A percentile compares a stretch with the other conserved stretches of the same genome.
Evolutionary conservation across 2,329 filamentous ascomycete genomes (phyloP).

Genomic region (Ambrosiella xylebori): DNA sequence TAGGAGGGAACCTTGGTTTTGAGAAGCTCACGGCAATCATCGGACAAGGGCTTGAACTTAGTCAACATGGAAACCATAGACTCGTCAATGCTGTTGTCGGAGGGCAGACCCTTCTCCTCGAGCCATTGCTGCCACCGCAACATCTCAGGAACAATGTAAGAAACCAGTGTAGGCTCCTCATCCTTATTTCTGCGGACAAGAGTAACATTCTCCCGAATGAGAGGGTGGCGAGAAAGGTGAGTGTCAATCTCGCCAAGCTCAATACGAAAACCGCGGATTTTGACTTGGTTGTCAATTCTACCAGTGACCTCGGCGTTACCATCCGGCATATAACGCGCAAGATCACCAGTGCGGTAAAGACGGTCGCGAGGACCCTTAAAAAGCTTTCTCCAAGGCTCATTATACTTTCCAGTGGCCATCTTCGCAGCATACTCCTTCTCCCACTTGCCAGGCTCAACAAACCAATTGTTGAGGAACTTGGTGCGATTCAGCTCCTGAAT

Average conservation of each 20-base stretch:
- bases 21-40: constrained; percentile 23
- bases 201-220: constrained; percentile 74
- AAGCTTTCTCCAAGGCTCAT: constrained; percentile 58
- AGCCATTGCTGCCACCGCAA: constrained; percentile 57
- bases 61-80: constrained; percentile 20
- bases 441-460: constrained; percentile 52
- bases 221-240: constrained; percentile 54
- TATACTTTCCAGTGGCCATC: constrained; percentile 8
- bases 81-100: constrained; percentile 11
- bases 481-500: constrained; percentile 43
- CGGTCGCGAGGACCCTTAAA: constrained; percentile 73
- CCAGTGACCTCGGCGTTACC: constrained; percentile 66
- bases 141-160: constrained; percentile 74
- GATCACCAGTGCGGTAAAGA: constrained; percentile 72
- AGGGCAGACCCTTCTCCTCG: constrained; percentile 14
- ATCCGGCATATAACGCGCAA: constrained; percentile 55
- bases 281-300: constrained; percentile 75
- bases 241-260: constrained; percentile 88
- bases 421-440: constrained; percentile 23
- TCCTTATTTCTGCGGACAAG: constrained; percentile 68
- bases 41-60: constrained; percentile 22
- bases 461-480: constrained; percentile 80
- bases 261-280: constrained; percentile 89
- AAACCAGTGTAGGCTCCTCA: constrained; percentile 74
- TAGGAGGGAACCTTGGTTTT: constrained; percentile 22